Percentiles rank a stretch among this genome's conserved stretches.
Evolutionary conservation across 768 basidiomycete species (phyloP).

Genomic region (Lyophyllum decastes): DNA sequence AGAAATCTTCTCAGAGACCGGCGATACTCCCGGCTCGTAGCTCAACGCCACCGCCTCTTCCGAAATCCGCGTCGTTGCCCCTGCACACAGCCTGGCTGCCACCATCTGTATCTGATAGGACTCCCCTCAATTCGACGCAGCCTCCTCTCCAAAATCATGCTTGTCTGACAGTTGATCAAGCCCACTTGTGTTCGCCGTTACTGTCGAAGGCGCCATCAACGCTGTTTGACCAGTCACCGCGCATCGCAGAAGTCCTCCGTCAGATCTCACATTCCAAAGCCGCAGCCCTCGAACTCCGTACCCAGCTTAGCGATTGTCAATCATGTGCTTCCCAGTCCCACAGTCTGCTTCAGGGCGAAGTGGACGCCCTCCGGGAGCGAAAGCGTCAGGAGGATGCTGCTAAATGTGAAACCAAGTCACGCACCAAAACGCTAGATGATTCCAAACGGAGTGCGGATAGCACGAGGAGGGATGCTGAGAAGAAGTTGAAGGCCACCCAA

Average conservation of each 20-base stretch:
- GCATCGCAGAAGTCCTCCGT: conserved; percentile 72
- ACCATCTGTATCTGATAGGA: conserved; percentile 30
- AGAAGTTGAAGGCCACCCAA: conserved; percentile 75
- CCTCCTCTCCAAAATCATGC: conserved; percentile 25
- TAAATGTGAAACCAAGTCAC: conserved; percentile 76
- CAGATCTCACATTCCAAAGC: conserved; percentile 68
- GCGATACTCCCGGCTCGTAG: conserved; percentile 48
- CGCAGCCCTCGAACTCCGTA: conserved; percentile 66
- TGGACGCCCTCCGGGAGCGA: conserved; percentile 69
- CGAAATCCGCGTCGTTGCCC: conserved; percentile 79
- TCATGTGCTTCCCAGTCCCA: conserved; percentile 57
- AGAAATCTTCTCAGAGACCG: conserved; percentile 49
- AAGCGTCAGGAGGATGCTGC: conserved; percentile 85
- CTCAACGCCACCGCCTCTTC: conserved; percentile 80
- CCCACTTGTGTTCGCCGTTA: conserved; percentile 28
- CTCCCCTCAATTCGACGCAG: conserved; percentile 29
- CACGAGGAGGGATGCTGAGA: conserved; percentile 83
- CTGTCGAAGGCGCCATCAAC: conserved; percentile 42
- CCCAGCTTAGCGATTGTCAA: conserved; percentile 68
- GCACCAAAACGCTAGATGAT: conserved; percentile 87
- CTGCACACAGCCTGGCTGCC: conserved; percentile 61
- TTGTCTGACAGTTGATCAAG: conserved; percentile 28
- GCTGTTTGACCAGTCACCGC: conserved; percentile 64
- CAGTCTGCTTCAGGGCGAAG: conserved; percentile 65
- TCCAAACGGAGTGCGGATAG: conserved; percentile 81